These are phyloP conservation scores for Diplogelasinospora grovesii DNA, from an alignment of 495 filamentous ascomycete genomes.

Conservation along the genomic window DNA sequence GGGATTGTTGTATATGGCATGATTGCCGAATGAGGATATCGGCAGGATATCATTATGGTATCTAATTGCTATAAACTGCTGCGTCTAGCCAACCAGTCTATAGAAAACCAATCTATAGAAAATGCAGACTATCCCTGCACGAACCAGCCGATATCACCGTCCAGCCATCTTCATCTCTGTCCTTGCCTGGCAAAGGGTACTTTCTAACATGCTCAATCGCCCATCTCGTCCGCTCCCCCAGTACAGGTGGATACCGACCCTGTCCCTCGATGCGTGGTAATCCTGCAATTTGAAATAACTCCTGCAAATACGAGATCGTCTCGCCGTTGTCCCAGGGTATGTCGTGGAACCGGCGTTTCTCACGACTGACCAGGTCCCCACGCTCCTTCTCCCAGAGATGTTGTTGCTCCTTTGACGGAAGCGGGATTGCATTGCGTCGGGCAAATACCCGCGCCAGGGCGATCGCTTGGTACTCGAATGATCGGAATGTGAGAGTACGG, in stretches of 20 bases:
- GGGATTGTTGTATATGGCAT: too few relatives aligned
- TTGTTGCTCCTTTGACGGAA: conserved; percentile 31
- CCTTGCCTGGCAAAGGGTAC: conserved; percentile 38
- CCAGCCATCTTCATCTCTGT: too few relatives aligned
- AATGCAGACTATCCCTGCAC: too few relatives aligned
- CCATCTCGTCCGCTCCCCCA: conserved; percentile 36
- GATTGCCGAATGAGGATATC: too few relatives aligned
- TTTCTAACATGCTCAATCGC: conserved; percentile 43
- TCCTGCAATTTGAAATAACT: conserved; percentile 37
- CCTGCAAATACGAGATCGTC: conserved; percentile 34
- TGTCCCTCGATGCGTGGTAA: conserved; percentile 34
- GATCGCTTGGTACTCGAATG: conserved; percentile 47
- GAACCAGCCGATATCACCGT: too few relatives aligned
- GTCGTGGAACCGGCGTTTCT: conserved; percentile 41
- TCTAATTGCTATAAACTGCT: too few relatives aligned
- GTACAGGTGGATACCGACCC: conserved; percentile 38
- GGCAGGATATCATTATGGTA: too few relatives aligned
- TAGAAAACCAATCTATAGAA: too few relatives aligned
- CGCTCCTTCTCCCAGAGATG: conserved; percentile 34
- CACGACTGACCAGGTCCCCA: conserved; percentile 11
- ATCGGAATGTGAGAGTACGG: conserved; percentile 40
- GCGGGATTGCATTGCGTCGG: conserved; percentile 19
- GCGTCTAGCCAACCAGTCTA: too few relatives aligned
- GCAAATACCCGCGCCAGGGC: conserved; percentile 41
- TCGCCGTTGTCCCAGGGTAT: conserved; percentile 40